These are phyloP conservation scores for Talaromyces atroroseus DNA, from an alignment of 2,329 filamentous ascomycete genomes.

Conservation along the genomic window DNA sequence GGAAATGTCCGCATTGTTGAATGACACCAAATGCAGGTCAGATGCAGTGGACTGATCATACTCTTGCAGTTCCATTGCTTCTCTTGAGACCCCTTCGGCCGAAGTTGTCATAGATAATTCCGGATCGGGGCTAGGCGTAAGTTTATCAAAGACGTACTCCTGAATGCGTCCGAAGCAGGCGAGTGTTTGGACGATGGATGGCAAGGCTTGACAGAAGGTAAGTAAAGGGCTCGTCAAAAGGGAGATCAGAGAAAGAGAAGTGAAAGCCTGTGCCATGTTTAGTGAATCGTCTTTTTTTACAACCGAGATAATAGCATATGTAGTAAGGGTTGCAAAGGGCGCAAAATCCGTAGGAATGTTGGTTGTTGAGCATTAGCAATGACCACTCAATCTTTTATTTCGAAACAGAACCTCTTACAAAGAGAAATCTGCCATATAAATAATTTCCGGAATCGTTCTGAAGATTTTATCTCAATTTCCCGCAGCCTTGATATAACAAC, in stretches of 20 bases:
- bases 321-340: conserved; percentile 24
- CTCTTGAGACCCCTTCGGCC: not conserved
- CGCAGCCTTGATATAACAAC: conserved; percentile 34
- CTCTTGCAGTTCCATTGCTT: not conserved
- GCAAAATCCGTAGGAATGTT: conserved; percentile 37
- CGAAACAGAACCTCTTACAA: conserved; percentile 18
- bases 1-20: conserved; percentile 1
- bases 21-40: not conserved
- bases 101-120: not conserved
- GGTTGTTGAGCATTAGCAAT: conserved; percentile 32
- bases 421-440: conserved; percentile 37
- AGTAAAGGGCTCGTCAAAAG: conserved; percentile 20
- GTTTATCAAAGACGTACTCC: conserved; percentile 21
- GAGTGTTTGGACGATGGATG: conserved; percentile 30
- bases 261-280: conserved; percentile 19
- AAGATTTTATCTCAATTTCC: conserved; percentile 36
- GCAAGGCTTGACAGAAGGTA: conserved; percentile 23
- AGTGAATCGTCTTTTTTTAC: conserved; percentile 14
- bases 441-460: conserved; percentile 36
- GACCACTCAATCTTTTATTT: not conserved
- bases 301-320: conserved; percentile 19
- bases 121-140: not conserved
- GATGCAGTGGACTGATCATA: not conserved
- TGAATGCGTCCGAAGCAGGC: conserved; percentile 39
- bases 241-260: conserved; percentile 22